Evolutionary conservation across 208 protist genomes (phyloP).

Genomic region (Zelonia costaricensis): DNA sequence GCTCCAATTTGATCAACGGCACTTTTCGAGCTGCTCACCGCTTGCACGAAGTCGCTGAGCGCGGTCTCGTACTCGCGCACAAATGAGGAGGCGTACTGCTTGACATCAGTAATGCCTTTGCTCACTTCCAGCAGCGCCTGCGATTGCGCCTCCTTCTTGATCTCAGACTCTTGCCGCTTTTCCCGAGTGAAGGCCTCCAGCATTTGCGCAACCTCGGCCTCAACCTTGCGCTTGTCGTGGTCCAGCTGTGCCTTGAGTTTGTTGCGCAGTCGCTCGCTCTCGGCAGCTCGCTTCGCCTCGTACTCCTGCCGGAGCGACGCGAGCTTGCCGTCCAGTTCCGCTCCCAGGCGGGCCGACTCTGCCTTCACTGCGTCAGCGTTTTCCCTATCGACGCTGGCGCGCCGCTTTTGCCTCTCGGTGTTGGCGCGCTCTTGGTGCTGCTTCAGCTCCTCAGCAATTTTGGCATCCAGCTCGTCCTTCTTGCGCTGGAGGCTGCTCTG

Average conservation of each 20-base stretch:
- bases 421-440: slow-evolving; percentile 6
- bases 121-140: slow-evolving; percentile 31
- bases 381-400: slow-evolving; percentile 4
- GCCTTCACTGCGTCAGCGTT: slow-evolving; percentile 2
- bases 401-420: slow-evolving; percentile 15
- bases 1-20: slow-evolving; percentile 21
- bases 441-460: slow-evolving; percentile 8
- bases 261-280: slow-evolving; percentile 27
- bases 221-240: slow-evolving; percentile 39
- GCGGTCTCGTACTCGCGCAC: slow-evolving; percentile 33
- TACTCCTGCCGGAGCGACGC: slow-evolving; percentile 14
- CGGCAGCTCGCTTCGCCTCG: slow-evolving; percentile 19
- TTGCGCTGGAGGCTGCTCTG: slow-evolving; percentile 3
- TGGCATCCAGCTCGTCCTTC: slow-evolving; percentile 16
- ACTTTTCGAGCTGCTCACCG: slow-evolving; percentile 26
- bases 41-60: slow-evolving; percentile 20
- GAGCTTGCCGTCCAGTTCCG: slow-evolving; percentile 20
- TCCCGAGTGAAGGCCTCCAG: slow-evolving; percentile 41
- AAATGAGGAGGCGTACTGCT: slow-evolving; percentile 19
- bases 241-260: slow-evolving; percentile 34
- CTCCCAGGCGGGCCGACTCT: slow-evolving; percentile 9
- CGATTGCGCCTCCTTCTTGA: slow-evolving; percentile 32
- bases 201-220: slow-evolving; percentile 32
- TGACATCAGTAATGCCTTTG: slow-evolving; percentile 16
- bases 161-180: slow-evolving; percentile 36